Base-by-base conservation (phyloP, 768 basidiomycete genomes). In the Tylopilus sp. region DNA sequence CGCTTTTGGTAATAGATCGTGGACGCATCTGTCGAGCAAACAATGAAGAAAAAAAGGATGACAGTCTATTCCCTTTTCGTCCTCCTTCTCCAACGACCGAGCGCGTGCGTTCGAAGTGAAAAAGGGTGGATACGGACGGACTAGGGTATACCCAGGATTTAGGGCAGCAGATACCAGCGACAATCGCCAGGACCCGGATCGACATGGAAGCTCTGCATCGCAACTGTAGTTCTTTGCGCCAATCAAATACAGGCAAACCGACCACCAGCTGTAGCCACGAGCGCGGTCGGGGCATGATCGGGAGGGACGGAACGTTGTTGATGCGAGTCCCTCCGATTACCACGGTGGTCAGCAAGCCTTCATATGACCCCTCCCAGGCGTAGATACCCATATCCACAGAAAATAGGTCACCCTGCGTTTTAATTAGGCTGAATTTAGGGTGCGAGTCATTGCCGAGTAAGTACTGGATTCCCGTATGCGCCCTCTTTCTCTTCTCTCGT, bases 121-220 rank as follows among this genome's bases (percentile, higher is more conserved):
- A n/a, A 44, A 38, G 41, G 20, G 21, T 39, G 18, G 47, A 49
- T n/a, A 22, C 40, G 44, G 50, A 42, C 18, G 33, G 45, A 47
- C 17, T 33, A 60, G 57, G 58, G 51, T 57, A 11, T 39, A 26
- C 63, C 63, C 60, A 65, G 62, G 62, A 51, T 45, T 40, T 50
- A 65, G 62, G 62, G 62, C 11, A 51, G 31, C 23, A 22, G 55
- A 31, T 44, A 50, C 53, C 36, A 40, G 51, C 55, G 64, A 66
- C 51, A 64, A 64, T 65, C 63, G 64, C 62, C 56, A 51, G 61
- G 47, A 55, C 40, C 33, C 61, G 57, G 63, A 66, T 66, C 64
- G 61, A 53, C 56, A 52, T 49, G 45, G 63, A 65, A 62, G 59
- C 44, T 10, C 36, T n/a, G 30, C 13, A 31, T 64, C 49, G 50